phyloP scores from a whole-genome alignment of 1,284 basidiomycete species.

The Amylostereum chailletii region DNA sequence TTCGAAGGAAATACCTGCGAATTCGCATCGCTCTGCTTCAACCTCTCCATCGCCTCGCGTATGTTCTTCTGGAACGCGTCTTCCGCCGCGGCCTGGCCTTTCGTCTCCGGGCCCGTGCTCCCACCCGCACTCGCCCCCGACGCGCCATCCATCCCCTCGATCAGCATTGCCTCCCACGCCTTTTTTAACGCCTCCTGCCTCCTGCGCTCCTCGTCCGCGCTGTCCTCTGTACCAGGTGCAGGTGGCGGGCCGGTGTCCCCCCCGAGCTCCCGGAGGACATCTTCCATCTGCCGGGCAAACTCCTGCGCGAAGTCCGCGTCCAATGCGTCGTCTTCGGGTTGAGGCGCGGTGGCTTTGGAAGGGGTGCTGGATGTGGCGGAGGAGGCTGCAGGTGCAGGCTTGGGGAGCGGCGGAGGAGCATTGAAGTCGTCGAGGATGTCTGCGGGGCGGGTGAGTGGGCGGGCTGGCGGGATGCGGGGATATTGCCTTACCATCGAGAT shows the following conservation, averaged over 20 bases:
- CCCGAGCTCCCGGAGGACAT: constrained; percentile 66
- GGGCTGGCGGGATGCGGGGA: background rate
- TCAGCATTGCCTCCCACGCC: constrained; percentile 71
- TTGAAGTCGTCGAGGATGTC: constrained; percentile 51
- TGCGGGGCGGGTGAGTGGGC: constrained; percentile 16
- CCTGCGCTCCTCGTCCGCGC: constrained; percentile 25
- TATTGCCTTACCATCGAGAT: constrained; percentile 54
- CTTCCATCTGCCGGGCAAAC: constrained; percentile 78
- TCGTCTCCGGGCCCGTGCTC: constrained; percentile 15
- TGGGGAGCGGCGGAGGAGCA: constrained; percentile 18
- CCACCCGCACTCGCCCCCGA: constrained; percentile 22
- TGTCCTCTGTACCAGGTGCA: constrained; percentile 16
- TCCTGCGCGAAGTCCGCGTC: constrained; percentile 58
- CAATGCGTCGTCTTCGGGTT: constrained; percentile 27
- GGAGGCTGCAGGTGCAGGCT: constrained; percentile 19
- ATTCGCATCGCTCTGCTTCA: constrained; percentile 65
- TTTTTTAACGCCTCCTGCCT: constrained; percentile 43
- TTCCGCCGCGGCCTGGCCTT: constrained; percentile 25
- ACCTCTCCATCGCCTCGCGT: constrained; percentile 70
- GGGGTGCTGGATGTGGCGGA: constrained; percentile 12
- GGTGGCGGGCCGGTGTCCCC: constrained; percentile 23
- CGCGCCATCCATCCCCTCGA: constrained; percentile 56
- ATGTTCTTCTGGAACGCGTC: constrained; percentile 73
- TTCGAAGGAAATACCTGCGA: constrained; percentile 26
- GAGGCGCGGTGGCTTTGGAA: constrained; percentile 16